Conservation (phyloP, 1,284 basidiomycete genomes). For the Thelephora terrestris region DNA sequence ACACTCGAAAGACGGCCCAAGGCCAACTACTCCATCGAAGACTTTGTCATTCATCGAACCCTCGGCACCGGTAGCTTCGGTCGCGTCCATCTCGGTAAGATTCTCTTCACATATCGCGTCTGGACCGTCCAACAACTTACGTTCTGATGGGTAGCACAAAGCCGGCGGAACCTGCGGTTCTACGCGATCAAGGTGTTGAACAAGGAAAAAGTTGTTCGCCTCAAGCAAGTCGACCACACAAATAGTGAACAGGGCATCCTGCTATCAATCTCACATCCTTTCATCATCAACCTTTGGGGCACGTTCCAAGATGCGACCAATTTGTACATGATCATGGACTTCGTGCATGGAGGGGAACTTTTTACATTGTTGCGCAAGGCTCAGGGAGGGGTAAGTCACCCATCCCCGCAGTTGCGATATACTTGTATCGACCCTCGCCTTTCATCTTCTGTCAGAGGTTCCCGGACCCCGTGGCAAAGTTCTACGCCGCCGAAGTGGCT, state of each 20-base stretch:
- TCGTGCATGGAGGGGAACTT: conserved; percentile 94
- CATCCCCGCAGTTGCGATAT: not conserved
- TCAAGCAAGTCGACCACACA: conserved; percentile 98
- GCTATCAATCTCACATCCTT: conserved; percentile 84
- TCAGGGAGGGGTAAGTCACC: not conserved
- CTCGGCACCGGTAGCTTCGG: conserved; percentile 94
- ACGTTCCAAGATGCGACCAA: conserved; percentile 92
- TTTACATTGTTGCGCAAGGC: conserved; percentile 71
- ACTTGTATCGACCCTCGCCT: not conserved
- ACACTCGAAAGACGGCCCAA: conserved; percentile 34
- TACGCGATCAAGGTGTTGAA: conserved; percentile 93
- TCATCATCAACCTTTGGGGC: conserved; percentile 98
- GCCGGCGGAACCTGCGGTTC: conserved; percentile 86
- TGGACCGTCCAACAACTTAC: not conserved
- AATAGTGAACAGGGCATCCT: conserved; percentile 94
- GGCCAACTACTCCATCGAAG: conserved; percentile 56
- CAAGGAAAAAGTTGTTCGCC: conserved; percentile 90
- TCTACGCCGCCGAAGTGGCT: conserved; percentile 97
- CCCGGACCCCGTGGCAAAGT: conserved; percentile 97
- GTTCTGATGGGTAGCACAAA: conserved; percentile 47
- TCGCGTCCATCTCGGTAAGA: conserved; percentile 81
- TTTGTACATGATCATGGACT: conserved; percentile 99
- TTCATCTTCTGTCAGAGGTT: conserved; percentile 56
- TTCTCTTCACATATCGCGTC: not conserved
- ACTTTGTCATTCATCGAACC: conserved; percentile 71